Percentiles rank a stretch among this genome's conserved stretches.
Conservation (phyloP, 257 asterid species). For the Salvia splendens region DNA sequence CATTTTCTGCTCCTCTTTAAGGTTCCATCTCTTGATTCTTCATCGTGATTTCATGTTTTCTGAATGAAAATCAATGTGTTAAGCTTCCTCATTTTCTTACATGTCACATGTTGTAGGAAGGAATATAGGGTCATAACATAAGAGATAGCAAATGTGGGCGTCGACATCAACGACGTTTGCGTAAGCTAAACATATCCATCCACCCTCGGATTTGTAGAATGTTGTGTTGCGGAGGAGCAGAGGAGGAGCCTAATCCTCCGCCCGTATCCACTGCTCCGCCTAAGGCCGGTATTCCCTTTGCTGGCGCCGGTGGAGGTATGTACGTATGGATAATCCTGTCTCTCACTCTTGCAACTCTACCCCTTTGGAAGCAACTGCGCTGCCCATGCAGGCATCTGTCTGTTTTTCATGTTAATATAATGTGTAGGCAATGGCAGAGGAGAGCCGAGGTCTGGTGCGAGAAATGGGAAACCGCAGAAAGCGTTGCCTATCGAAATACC, state of each 20-base stretch:
- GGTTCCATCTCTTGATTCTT: conserved; percentile 17
- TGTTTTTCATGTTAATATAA: background rate
- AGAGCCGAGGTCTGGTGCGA: conserved; percentile 72
- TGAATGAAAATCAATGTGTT: background rate
- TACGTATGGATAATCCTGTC: no score
- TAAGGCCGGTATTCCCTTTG: conserved; percentile 65
- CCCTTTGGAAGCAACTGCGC: no score
- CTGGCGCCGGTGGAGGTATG: conserved; percentile 58
- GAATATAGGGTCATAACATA: background rate
- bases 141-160: conserved; percentile 29
- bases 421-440: conserved; percentile 68
- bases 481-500: conserved; percentile 84
- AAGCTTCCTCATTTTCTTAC: background rate
- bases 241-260: conserved; percentile 77
- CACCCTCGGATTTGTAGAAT: conserved; percentile 38
- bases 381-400: no score
- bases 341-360: no score
- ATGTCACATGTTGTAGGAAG: no score
- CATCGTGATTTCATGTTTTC: background rate
- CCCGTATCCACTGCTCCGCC: conserved; percentile 73
- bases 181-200: conserved; percentile 16
- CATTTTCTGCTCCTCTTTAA: conserved; percentile 35
- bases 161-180: conserved; percentile 30
- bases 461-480: conserved; percentile 78
- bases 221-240: conserved; percentile 95